These are phyloP conservation scores for Russula lepida DNA, from an alignment of 768 basidiomycete genomes.

Conservation along the genomic window DNA sequence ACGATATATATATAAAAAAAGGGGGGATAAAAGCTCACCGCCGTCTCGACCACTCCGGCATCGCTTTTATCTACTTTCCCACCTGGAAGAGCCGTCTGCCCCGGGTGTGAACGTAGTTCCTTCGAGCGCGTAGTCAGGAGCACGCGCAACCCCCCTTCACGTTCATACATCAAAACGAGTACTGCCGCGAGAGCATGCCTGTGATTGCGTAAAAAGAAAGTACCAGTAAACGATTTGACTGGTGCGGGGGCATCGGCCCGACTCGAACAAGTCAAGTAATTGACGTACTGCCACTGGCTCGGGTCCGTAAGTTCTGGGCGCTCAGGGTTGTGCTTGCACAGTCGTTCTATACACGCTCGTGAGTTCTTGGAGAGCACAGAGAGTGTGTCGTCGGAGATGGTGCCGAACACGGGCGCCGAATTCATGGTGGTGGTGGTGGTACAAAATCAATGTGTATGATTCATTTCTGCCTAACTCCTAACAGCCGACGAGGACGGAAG, in stretches of 20 bases:
- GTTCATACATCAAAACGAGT: constrained; percentile 69
- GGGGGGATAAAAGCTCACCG: constrained; percentile 37
- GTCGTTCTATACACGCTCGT: constrained; percentile 11
- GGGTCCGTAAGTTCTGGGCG: neutral
- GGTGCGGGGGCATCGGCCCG: neutral
- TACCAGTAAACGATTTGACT: too few relatives aligned
- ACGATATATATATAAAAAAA: too few relatives aligned
- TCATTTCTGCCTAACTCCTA: neutral
- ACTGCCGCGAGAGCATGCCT: constrained; percentile 51
- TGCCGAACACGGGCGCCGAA: neutral
- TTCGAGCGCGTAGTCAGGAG: constrained; percentile 84
- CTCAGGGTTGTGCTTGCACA: constrained; percentile 8
- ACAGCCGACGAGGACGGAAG: neutral
- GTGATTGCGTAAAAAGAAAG: too few relatives aligned
- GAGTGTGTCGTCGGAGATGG: neutral
- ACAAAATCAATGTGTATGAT: neutral
- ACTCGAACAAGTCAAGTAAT: neutral
- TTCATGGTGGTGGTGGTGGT: neutral
- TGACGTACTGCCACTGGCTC: constrained; percentile 13
- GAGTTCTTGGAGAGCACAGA: constrained; percentile 6
- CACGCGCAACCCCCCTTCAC: constrained; percentile 56
- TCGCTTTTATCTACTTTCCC: constrained; percentile 70
- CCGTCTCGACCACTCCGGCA: constrained; percentile 53
- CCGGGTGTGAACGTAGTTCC: constrained; percentile 61
- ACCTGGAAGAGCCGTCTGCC: constrained; percentile 77